Base-by-base conservation (phyloP, 345 rosid genomes). In the Conringia planisiliqua region DNA sequence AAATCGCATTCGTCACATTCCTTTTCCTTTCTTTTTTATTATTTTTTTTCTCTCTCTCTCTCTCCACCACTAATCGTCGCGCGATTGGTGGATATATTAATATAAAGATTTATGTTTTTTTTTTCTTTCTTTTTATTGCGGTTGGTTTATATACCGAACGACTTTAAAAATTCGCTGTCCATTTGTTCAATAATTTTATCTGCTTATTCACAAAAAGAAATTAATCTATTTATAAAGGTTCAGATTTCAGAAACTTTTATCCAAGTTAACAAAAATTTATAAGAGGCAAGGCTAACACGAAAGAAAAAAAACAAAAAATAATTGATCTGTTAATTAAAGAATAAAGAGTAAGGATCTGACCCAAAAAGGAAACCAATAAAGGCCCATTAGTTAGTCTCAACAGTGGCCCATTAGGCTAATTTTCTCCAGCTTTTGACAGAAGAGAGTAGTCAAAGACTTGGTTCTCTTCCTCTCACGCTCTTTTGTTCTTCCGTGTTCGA, bases 51-150 rank as follows among this genome's bases (percentile, higher is more conserved):
- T 40, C n/a, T 14, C 0, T 6, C 2, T 32, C 36, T 10, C 10
- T 55, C 18, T 16, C 62, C 63, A 38, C 59, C 69, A 72, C 61
- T 62, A 17, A 58, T 60, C 67, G 30, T 46, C 40, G 58, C 62
- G 50, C 48, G 63, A 27, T 32, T 35, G 61, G 61, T 46, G 51
- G 22, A 6, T 6, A 17, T 16, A 0, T 44, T 13, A 40, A 1
- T 11, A 11, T 12, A 40, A 3, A 12, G 2, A 40, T 40, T 44
- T 16, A 6, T 42, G 5, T 42, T 5, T 14, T 5, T 43, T 43
- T 42, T 14, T 42, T 4, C 24, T 1, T 22, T 22, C n/a, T n/a
- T n/a, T n/a, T n/a, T 29, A 3, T 40, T 3, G 44, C 44, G 44
- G n/a, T 13, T 13, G 46, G 16, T 13, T 40, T 42, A 42, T 42